Conservation (phyloP, 2,329 filamentous ascomycete genomes). For the Trichoderma endophyticum region DNA sequence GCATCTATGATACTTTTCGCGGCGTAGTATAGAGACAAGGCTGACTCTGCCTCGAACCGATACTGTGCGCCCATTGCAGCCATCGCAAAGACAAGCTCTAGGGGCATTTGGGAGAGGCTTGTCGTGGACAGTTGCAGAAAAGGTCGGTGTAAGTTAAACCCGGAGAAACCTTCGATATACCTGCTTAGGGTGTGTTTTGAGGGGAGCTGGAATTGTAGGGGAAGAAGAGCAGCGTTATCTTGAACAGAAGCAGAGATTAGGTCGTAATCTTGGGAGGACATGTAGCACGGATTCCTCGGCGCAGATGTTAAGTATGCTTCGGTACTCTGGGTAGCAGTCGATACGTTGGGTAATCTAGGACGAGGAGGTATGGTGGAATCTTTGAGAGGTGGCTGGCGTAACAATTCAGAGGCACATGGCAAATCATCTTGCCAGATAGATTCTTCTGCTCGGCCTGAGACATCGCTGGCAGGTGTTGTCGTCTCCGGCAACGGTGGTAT, state of each 20-base stretch:
- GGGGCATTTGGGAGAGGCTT: neutral
- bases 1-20: conserved; percentile 4
- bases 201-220: neutral
- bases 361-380: neutral
- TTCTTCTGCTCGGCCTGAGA: neutral
- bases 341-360: neutral
- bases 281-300: conserved; percentile 6
- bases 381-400: neutral
- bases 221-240: neutral
- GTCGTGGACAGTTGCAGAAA: conserved; percentile 1
- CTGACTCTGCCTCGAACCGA: conserved; percentile 3
- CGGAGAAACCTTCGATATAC: conserved; percentile 1
- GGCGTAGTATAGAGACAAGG: conserved; percentile 3
- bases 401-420: conserved; percentile 1
- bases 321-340: neutral
- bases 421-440: conserved; percentile 12
- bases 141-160: neutral
- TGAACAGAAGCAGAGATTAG: neutral
- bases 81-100: conserved; percentile 4
- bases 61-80: conserved; percentile 10
- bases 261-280: conserved; percentile 5
- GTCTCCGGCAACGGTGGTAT: neutral
- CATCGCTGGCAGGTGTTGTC: neutral
- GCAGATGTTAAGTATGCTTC: neutral
- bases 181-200: conserved; percentile 6